Evolutionary conservation across 2,329 filamentous ascomycete genomes (phyloP), one percentile per base, ranked within the genome.

Genomic region (Venturia pyrina): DNA sequence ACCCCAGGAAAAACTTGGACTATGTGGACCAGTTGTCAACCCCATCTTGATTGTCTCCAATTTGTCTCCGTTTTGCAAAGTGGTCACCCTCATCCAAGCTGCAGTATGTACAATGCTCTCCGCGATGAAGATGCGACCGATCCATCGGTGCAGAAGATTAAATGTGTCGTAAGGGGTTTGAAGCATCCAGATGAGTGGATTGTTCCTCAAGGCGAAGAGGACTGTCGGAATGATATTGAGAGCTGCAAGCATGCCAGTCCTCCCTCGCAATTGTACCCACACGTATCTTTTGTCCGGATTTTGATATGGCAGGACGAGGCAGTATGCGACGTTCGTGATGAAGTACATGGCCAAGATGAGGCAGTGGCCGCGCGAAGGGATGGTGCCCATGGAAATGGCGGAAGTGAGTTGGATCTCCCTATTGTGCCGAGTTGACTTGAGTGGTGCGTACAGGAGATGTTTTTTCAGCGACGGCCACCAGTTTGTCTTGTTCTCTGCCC

Each of bases 101-200:
- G 85, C 71, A 1, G 87, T 87, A 76, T 96, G 91, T 17, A 88
- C 80, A 61, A 91, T 70, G n/a, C 83, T 78, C 74, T 93, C 87
- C 1, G 87, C 66, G 32, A 91, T 84, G 50, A 89, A 84, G 56
- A 93, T 85, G 34, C 91, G 85, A 37, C 90, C 91, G 68, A 91
- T 84, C 90, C 90, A 96, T 69, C 91, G 85, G 75, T 96, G 91
- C 63, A 95, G 80, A 10, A 95, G 86, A 75, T 98, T 98, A 82
- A 96, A 98, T 0, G 93, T 96, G 76, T 98, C 95, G 78, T 97
- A 99, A 75, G 90, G 93, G 75, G 98, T 89, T 71, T 89, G 86
- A 66, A 98, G 83, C 43, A 96, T 76, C 3, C 81, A 76, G 73
- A 98, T 97, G 62, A 97, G 81, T 10, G 91, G 91, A 78, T 98